These are phyloP conservation scores for Viridothelium virens DNA, from an alignment of 495 filamentous ascomycete species.

Conservation along the genomic window DNA sequence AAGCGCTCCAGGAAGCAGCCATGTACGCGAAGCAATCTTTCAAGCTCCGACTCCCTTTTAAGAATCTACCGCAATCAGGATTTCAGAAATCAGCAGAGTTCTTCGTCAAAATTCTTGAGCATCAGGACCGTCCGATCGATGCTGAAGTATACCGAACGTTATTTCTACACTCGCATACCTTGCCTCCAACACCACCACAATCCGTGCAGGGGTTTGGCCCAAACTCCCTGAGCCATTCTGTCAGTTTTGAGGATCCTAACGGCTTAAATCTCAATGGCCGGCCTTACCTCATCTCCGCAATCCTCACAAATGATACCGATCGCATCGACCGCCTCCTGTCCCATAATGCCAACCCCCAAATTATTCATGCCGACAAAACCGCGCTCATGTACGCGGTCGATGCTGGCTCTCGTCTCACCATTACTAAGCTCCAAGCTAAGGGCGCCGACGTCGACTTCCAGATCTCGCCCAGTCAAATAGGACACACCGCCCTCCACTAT, in stretches of 20 bases:
- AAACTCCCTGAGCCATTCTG: neutral
- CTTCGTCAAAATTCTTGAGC: neutral
- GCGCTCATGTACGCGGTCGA: slow-evolving; percentile 6
- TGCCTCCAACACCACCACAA: neutral
- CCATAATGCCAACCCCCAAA: neutral
- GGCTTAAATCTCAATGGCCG: neutral
- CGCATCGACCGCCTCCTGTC: slow-evolving; percentile 14
- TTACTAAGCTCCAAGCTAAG: neutral
- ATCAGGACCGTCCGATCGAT: neutral
- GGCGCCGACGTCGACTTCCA: neutral
- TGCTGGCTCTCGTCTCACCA: neutral
- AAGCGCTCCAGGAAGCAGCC: neutral
- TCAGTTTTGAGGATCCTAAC: neutral
- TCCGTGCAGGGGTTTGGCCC: too few species aligned
- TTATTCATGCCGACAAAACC: neutral
- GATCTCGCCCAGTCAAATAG: neutral
- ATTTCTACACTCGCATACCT: neutral
- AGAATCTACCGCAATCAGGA: neutral
- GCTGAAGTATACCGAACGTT: neutral
- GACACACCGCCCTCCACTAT: neutral
- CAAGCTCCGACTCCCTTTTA: neutral
- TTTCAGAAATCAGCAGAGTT: neutral
- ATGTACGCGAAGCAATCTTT: neutral
- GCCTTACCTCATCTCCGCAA: slow-evolving; percentile 11
- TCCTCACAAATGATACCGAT: slow-evolving; percentile 11